Percentiles rank a stretch among this genome's conserved stretches.
Evolutionary conservation across 306 rosid genomes (phyloP).

Genomic region (Pyrus bretschneideri): DNA sequence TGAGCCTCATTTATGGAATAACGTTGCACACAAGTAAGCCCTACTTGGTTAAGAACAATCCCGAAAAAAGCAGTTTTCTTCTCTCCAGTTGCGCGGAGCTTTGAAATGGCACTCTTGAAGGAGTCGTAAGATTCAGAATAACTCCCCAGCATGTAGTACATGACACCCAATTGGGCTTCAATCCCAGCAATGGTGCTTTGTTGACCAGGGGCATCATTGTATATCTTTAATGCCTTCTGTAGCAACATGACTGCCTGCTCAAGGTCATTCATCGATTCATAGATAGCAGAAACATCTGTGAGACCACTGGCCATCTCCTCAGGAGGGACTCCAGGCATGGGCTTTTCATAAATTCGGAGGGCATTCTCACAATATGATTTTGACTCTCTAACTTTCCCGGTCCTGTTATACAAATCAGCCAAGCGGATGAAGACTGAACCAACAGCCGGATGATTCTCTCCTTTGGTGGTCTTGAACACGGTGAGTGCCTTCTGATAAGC

Average conservation of each 20-base stretch:
- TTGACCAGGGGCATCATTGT: conserved; percentile 69
- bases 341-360: conserved; percentile 80
- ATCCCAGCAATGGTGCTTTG: conserved; percentile 79
- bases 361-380: conserved; percentile 75
- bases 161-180: conserved; percentile 94
- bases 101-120: conserved; percentile 55
- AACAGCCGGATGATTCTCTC: conserved; percentile 87
- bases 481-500: conserved; percentile 81
- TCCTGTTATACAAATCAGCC: conserved; percentile 74
- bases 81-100: conserved; percentile 76
- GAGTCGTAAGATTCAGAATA: conserved; percentile 63
- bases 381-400: conserved; percentile 75
- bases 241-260: conserved; percentile 70
- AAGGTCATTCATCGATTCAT: conserved; percentile 80
- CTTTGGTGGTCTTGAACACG: conserved; percentile 72
- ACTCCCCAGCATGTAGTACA: conserved; percentile 64
- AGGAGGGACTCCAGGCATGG: conserved; percentile 50
- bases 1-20: conserved; percentile 57
- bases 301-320: conserved; percentile 87
- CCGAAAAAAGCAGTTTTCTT: conserved; percentile 88
- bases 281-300: conserved; percentile 73
- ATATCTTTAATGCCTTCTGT: conserved; percentile 55
- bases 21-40: conserved; percentile 78
- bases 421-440: conserved; percentile 71
- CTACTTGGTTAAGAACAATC: conserved; percentile 86